phyloP scores from a whole-genome alignment of 306 rosid genomes.

The Fragaria vesca region DNA sequence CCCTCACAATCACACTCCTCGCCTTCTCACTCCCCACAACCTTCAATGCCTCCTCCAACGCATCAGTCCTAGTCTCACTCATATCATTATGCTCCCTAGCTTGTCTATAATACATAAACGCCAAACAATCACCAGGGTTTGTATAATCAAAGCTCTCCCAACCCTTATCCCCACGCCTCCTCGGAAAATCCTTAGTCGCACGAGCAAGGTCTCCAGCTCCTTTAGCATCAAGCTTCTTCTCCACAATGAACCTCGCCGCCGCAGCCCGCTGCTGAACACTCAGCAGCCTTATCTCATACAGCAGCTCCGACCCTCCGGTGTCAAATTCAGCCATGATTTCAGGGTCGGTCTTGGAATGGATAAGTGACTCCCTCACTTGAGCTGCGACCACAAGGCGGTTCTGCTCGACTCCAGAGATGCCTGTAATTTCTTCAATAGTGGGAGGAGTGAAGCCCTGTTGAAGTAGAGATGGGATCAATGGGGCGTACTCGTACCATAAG shows the following conservation, averaged over 20 bases:
- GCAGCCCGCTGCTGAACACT: slow-evolving; percentile 55
- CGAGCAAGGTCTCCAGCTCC: slow-evolving; percentile 72
- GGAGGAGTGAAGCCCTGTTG: slow-evolving; percentile 77
- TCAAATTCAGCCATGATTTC: slow-evolving; percentile 49
- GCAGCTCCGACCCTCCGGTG: slow-evolving; percentile 54
- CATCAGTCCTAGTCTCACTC: slow-evolving; percentile 40
- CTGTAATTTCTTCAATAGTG: slow-evolving; percentile 66
- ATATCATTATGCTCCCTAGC: slow-evolving; percentile 52
- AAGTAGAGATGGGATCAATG: slow-evolving; percentile 54
- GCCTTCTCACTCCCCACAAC: slow-evolving; percentile 60
- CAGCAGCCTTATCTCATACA: slow-evolving; percentile 73
- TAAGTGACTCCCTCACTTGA: slow-evolving; percentile 72
- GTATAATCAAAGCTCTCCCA: slow-evolving; percentile 67
- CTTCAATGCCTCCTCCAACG: slow-evolving; percentile 53
- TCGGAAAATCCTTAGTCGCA: slow-evolving; percentile 71
- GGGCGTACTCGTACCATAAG: slow-evolving; percentile 77
- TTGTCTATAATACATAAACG: slow-evolving; percentile 68
- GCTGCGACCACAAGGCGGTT: slow-evolving; percentile 62
- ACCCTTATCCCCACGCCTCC: slow-evolving; percentile 54
- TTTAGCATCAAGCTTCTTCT: slow-evolving; percentile 39
- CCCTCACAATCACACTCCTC: slow-evolving; percentile 29
- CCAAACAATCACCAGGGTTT: slow-evolving; percentile 68
- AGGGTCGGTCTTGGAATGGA: slow-evolving; percentile 48
- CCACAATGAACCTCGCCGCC: slow-evolving; percentile 52
- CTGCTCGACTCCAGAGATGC: slow-evolving; percentile 73